phyloP scores from a whole-genome alignment of 768 basidiomycete genomes.

The Leucogyrophana mollusca region DNA sequence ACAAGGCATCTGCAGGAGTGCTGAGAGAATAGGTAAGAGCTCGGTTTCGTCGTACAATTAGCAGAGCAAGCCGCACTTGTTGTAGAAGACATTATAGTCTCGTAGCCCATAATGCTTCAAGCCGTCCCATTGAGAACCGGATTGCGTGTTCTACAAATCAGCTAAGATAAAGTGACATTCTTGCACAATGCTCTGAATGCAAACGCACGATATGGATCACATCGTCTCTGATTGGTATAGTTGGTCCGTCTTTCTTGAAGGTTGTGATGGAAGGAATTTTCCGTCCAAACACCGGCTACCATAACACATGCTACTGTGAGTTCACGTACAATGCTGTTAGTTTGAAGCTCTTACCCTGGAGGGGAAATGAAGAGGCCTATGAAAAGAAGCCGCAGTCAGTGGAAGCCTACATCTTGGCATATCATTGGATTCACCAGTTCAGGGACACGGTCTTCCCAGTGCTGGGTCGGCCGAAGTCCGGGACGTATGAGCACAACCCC shows the following conservation, averaged over 20 bases:
- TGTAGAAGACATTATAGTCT: constrained; percentile 58
- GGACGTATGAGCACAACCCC: background rate
- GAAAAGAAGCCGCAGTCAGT: background rate
- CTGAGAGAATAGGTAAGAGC: constrained; percentile 23
- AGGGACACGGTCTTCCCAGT: constrained; percentile 54
- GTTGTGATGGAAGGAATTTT: constrained; percentile 52
- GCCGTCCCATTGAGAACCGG: constrained; percentile 71
- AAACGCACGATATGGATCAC: constrained; percentile 54
- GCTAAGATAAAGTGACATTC: background rate
- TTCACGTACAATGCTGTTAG: background rate
- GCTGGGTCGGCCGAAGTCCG: constrained; percentile 25
- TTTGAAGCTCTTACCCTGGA: constrained; percentile 42
- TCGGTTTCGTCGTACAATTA: background rate
- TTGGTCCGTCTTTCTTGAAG: constrained; percentile 19
- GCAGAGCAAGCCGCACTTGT: constrained; percentile 43
- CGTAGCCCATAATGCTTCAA: constrained; percentile 55
- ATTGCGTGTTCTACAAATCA: constrained; percentile 59
- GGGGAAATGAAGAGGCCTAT: constrained; percentile 68
- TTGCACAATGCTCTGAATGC: background rate
- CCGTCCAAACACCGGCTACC: constrained; percentile 56
- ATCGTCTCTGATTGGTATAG: constrained; percentile 35
- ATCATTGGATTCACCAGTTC: constrained; percentile 52
- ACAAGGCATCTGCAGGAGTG: constrained; percentile 41
- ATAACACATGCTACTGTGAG: background rate
- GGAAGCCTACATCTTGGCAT: background rate